These are phyloP conservation scores for Tolypocladium inflatum DNA, from an alignment of 2,329 filamentous ascomycete genomes.

Conservation along the genomic window DNA sequence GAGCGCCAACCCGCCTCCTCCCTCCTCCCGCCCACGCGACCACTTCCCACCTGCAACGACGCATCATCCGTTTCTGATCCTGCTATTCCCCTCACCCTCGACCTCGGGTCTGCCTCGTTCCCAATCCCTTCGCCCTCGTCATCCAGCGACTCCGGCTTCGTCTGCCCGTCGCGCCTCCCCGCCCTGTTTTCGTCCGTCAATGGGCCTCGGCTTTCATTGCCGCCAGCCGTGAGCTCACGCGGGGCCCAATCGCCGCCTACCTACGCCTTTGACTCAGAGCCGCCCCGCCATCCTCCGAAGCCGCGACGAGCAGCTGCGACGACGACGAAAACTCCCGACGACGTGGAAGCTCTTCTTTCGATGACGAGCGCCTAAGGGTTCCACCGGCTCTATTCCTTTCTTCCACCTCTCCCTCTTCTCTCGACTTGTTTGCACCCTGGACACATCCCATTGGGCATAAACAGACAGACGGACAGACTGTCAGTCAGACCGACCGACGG, in stretches of 20 bases:
- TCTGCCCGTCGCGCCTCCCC: background rate
- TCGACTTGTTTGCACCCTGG: background rate
- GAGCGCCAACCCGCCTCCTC: background rate
- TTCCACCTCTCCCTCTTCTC: background rate
- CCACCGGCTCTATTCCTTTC: background rate
- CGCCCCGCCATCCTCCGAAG: slow-evolving; percentile 8
- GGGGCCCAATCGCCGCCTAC: slow-evolving; percentile 10
- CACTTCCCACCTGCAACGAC: background rate
- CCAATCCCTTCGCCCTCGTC: background rate
- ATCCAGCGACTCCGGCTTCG: no score
- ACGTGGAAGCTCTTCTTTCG: background rate
- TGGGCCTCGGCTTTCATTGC: slow-evolving; percentile 6
- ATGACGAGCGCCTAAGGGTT: background rate
- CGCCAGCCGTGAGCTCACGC: slow-evolving; percentile 6
- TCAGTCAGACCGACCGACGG: background rate
- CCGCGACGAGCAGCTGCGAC: slow-evolving; percentile 2
- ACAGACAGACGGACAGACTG: background rate
- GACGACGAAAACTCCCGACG: background rate
- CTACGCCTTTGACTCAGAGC: slow-evolving; percentile 14
- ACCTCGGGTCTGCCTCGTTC: background rate
- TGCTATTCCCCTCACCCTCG: background rate
- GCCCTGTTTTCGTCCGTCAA: background rate
- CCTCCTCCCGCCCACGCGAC: background rate
- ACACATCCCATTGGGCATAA: background rate
- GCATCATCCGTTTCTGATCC: background rate